Conservation (phyloP, 441 rosid genomes). For the Erodium texanum region DNA sequence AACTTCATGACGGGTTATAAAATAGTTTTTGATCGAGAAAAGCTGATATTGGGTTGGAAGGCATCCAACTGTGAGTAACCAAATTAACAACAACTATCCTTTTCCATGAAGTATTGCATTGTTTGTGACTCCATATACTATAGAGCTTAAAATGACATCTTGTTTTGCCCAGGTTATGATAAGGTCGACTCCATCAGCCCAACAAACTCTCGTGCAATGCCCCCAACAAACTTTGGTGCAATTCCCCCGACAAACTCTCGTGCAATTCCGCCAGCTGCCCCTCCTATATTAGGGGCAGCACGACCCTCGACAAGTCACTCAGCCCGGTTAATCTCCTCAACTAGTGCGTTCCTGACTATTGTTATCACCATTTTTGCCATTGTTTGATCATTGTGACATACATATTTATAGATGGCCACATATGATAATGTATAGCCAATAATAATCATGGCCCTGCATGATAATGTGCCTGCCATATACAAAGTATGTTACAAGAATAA, state of each 20-base stretch:
- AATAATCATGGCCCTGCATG: too few relatives aligned
- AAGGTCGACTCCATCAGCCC: slow-evolving; percentile 27
- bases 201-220: slow-evolving; percentile 23
- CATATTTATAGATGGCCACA: neutral
- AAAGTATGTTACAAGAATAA: too few relatives aligned
- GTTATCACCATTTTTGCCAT: slow-evolving; percentile 26
- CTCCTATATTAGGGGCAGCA: slow-evolving; percentile 24
- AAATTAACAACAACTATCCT: neutral
- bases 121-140: neutral
- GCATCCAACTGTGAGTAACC: slow-evolving; percentile 63
- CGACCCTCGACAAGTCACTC: slow-evolving; percentile 12
- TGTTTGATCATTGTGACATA: slow-evolving; percentile 22
- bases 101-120: neutral
- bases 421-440: too few relatives aligned
- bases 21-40: slow-evolving; percentile 68
- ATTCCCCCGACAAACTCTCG: slow-evolving; percentile 22
- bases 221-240: slow-evolving; percentile 29
- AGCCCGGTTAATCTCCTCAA: slow-evolving; percentile 12
- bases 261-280: slow-evolving; percentile 44
- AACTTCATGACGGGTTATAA: slow-evolving; percentile 89
- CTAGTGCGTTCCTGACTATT: slow-evolving; percentile 10
- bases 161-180: slow-evolving; percentile 35
- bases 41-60: slow-evolving; percentile 68
- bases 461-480: too few relatives aligned
- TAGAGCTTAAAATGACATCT: neutral